phyloP scores from a whole-genome alignment of 2,329 filamentous ascomycete genomes.

The Phialophora verrucosa region DNA sequence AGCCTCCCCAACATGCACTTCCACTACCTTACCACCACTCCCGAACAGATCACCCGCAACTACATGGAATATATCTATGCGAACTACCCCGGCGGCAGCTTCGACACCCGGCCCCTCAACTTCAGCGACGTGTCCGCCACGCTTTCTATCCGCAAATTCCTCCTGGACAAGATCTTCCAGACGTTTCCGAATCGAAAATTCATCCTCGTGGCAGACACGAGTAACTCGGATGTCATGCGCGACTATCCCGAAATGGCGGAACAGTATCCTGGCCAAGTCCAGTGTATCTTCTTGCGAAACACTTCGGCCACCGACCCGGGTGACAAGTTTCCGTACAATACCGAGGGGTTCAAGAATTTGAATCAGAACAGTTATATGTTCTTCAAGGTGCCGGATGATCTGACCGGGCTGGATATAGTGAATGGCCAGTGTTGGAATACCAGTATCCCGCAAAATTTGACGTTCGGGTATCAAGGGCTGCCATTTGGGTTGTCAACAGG shows the following conservation, averaged over 20 bases:
- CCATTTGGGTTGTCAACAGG: constrained; percentile 47
- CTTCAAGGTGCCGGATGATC: constrained; percentile 73
- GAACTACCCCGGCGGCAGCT: constrained; percentile 76
- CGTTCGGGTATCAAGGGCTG: constrained; percentile 69
- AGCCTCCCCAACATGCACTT: constrained; percentile 73
- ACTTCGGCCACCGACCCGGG: constrained; percentile 70
- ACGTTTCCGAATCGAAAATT: constrained; percentile 78
- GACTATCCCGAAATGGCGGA: constrained; percentile 63
- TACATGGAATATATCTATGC: constrained; percentile 81
- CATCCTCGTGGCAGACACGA: constrained; percentile 76
- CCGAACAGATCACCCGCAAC: constrained; percentile 75
- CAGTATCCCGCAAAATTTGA: constrained; percentile 71
- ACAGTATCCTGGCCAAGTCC: constrained; percentile 72
- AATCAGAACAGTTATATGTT: constrained; percentile 77
- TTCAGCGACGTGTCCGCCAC: constrained; percentile 77
- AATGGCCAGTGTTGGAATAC: constrained; percentile 72
- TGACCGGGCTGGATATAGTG: constrained; percentile 68
- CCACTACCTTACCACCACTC: constrained; percentile 81
- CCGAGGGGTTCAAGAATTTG: constrained; percentile 70
- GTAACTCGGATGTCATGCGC: constrained; percentile 77
- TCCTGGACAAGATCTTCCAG: constrained; percentile 73
- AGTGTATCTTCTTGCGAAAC: constrained; percentile 79
- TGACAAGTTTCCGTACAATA: constrained; percentile 77
- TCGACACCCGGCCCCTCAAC: constrained; percentile 78
- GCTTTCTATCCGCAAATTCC: constrained; percentile 70